These are phyloP conservation scores for Cunninghamia lanceolata DNA, from an alignment of 75 land plant species.

Conservation along the genomic window DNA sequence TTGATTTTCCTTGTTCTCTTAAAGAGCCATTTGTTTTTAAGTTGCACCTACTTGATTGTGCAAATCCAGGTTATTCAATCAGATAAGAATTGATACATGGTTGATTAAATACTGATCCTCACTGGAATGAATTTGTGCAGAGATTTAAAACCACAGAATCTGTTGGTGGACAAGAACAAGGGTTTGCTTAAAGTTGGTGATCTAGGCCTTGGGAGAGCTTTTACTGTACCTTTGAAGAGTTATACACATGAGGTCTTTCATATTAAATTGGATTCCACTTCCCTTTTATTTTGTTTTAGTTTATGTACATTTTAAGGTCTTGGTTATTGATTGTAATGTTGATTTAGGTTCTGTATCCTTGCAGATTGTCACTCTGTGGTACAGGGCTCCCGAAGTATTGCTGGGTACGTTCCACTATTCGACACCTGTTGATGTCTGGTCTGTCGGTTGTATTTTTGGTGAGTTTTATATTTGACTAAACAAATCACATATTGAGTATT, in stretches of 20 bases:
- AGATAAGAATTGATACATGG: background rate
- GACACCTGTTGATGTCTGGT: conserved; percentile 85
- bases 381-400: conserved; percentile 82
- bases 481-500: background rate
- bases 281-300: background rate
- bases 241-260: conserved; percentile 81
- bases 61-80: background rate
- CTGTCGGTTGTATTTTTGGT: conserved; percentile 92
- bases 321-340: background rate
- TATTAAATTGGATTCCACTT: background rate
- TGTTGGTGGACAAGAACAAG: conserved; percentile 80
- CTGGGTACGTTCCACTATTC: conserved; percentile 80
- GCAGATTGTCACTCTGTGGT: conserved; percentile 87
- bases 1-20: background rate
- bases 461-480: conserved; percentile 3
- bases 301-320: background rate
- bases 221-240: conserved; percentile 88
- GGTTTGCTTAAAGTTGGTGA: conserved; percentile 97
- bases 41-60: background rate
- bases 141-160: conserved; percentile 80
- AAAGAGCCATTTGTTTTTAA: background rate
- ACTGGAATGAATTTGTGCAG: conserved; percentile 12
- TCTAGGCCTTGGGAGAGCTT: conserved; percentile 90
- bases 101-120: background rate
- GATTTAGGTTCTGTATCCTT: conserved; percentile 7